Evolutionary conservation across 306 rosid species (phyloP).

Genomic region (Dicorynia guianensis): DNA sequence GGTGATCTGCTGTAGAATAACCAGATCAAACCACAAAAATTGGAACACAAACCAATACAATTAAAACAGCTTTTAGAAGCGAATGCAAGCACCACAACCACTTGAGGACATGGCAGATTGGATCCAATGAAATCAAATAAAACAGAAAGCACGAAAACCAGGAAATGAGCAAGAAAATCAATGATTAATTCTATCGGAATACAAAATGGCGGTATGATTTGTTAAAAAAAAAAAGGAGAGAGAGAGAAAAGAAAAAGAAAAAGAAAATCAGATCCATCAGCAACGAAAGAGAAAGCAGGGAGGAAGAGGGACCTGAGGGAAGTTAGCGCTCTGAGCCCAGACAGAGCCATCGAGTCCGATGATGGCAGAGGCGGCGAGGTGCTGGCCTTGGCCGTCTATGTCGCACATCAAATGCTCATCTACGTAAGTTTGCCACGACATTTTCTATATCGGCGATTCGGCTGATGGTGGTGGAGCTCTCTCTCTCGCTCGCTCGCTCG

Average conservation of each 20-base stretch:
- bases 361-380: conserved; percentile 81
- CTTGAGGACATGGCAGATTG: not conserved
- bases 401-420: conserved; percentile 99
- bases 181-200: no score
- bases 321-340: conserved; percentile 92
- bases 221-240: no score
- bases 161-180: no score
- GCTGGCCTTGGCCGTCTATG: conserved; percentile 84
- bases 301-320: conserved; percentile 67
- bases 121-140: not conserved
- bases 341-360: conserved; percentile 84
- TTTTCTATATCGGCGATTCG: conserved; percentile 29
- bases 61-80: not conserved
- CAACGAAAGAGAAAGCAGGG: not conserved
- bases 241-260: no score
- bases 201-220: no score
- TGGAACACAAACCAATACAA: not conserved
- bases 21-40: not conserved
- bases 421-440: conserved; percentile 97
- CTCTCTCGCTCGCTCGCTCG: not conserved
- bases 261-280: no score
- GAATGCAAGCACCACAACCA: not conserved
- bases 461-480: not conserved
- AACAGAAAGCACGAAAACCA: not conserved
- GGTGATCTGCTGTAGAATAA: not conserved